Evolutionary conservation across 768 basidiomycete genomes (phyloP).

Genomic region (Mycena belliarum): DNA sequence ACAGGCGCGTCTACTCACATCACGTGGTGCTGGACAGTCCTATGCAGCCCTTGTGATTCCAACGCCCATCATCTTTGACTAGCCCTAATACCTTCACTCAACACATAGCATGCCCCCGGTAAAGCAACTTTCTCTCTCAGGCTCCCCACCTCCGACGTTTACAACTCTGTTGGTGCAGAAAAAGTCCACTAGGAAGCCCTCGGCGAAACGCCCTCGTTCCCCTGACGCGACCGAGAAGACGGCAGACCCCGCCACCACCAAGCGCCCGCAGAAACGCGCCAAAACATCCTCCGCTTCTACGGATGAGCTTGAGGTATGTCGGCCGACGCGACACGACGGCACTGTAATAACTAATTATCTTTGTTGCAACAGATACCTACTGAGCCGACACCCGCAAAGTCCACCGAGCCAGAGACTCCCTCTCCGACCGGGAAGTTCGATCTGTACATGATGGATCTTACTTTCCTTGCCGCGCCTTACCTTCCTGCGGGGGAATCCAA

Average conservation of each 20-base stretch:
- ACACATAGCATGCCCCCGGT: not conserved
- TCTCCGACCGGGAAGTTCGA: slow-evolving; percentile 35
- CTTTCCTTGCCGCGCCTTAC: slow-evolving; percentile 35
- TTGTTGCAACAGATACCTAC: too few species aligned
- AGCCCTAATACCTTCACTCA: not conserved
- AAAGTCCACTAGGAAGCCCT: not conserved
- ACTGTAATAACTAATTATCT: too few species aligned
- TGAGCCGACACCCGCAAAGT: not conserved
- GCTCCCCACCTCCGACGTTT: not conserved
- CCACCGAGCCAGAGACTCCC: not conserved
- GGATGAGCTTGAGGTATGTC: not conserved
- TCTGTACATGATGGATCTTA: slow-evolving; percentile 39
- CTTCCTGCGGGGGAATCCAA: slow-evolving; percentile 27
- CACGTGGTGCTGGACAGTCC: too few species aligned
- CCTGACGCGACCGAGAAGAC: not conserved
- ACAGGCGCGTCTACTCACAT: too few species aligned
- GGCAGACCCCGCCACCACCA: not conserved
- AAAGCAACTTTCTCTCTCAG: not conserved
- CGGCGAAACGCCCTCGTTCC: slow-evolving; percentile 5
- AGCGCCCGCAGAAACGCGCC: not conserved
- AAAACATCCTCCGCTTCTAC: not conserved
- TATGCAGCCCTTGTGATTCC: too few species aligned
- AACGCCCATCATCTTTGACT: not conserved
- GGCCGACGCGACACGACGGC: not conserved
- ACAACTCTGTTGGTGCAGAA: not conserved